Conservation (phyloP, 441 rosid genomes). For the Daphne laureola region DNA sequence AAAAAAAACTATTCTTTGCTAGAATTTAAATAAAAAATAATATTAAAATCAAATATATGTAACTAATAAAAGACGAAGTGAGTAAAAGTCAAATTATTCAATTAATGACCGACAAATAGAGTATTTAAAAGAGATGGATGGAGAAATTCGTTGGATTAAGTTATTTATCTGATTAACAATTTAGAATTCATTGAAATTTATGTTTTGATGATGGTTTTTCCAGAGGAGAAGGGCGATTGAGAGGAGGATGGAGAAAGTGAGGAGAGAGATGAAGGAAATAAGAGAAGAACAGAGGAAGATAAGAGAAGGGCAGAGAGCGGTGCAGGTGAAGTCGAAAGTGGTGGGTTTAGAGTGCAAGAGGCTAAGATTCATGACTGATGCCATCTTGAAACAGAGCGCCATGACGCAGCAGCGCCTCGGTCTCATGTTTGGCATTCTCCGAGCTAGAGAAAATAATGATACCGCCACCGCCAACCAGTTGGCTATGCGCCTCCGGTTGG, state of each 20-base stretch:
- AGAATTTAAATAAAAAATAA: no score
- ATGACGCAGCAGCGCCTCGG: neutral
- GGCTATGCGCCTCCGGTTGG: neutral
- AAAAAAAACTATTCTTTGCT: no score
- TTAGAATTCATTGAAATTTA: no score
- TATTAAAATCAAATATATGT: no score
- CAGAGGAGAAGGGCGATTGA: neutral
- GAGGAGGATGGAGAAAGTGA: neutral
- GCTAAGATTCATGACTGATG: neutral
- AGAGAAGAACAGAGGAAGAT: neutral
- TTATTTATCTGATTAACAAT: no score
- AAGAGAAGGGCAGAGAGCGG: neutral
- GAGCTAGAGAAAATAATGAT: neutral
- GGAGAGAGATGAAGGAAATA: neutral
- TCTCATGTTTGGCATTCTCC: neutral
- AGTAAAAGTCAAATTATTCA: no score
- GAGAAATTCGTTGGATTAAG: no score
- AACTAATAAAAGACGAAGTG: no score
- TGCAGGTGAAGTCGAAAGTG: neutral
- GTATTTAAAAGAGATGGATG: no score
- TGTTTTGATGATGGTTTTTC: no score
- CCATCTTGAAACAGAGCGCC: neutral
- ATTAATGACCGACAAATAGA: no score
- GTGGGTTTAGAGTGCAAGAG: neutral
- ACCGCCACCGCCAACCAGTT: neutral